Evolutionary conservation across 345 rosid genomes (phyloP).

Genomic region (Syzygium oleosum): DNA sequence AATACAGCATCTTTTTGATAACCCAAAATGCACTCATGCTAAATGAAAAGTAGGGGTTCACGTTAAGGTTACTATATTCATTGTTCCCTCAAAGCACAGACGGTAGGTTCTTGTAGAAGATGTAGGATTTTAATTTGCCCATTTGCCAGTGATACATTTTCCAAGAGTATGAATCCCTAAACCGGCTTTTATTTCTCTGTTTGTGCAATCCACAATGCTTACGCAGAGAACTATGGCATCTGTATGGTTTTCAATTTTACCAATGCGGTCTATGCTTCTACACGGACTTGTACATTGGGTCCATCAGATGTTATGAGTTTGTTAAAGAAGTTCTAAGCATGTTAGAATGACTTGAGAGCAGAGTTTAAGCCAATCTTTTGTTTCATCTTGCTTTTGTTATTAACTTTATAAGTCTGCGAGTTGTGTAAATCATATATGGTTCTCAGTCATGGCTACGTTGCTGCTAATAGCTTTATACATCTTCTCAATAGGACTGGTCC

Average conservation of each 20-base stretch:
- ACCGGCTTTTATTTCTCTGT: not conserved
- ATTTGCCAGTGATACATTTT: not conserved
- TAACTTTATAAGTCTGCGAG: not conserved
- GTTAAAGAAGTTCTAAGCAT: not conserved
- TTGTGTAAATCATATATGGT: not conserved
- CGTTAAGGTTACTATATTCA: not conserved
- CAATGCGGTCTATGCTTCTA: not conserved
- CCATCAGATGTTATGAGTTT: not conserved
- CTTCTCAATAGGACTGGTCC: not conserved
- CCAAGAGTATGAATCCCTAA: not conserved
- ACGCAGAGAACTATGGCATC: not conserved
- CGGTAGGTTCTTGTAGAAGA: not conserved
- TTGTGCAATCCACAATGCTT: not conserved
- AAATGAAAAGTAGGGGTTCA: not conserved
- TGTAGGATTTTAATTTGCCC: not conserved
- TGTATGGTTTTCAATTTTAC: not conserved
- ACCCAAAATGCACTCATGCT: not conserved
- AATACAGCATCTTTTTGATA: not conserved
- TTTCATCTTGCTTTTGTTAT: not conserved
- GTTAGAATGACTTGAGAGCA: not conserved
- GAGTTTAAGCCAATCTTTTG: not conserved
- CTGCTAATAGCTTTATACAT: not conserved
- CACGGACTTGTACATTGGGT: not conserved
- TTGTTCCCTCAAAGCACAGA: not conserved
- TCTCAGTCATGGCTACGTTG: not conserved